Conservation (phyloP, 164 flowering plant genomes). For the Warburgia ugandensis region DNA sequence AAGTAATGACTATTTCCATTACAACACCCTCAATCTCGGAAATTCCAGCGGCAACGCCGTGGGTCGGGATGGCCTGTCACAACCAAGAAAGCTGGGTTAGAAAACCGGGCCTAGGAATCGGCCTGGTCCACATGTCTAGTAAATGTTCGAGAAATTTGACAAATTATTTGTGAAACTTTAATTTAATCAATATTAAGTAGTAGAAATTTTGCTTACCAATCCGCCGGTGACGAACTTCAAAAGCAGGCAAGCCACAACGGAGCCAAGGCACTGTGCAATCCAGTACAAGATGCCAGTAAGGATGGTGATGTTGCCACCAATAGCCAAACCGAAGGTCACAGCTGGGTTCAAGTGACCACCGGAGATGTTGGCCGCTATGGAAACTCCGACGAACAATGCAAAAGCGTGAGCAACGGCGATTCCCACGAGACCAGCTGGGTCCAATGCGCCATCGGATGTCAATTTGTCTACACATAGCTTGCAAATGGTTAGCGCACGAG, state of each 20-base stretch:
- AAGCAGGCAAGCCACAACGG: constrained; percentile 65
- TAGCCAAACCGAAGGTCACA: constrained; percentile 68
- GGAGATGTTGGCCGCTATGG: constrained; percentile 70
- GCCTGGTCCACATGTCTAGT: too few species aligned
- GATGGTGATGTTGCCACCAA: constrained; percentile 74
- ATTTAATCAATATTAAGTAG: too few species aligned
- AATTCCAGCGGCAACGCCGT: constrained; percentile 39
- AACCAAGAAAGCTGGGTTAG: too few species aligned
- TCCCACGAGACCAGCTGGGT: constrained; percentile 66
- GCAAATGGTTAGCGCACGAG: too few species aligned
- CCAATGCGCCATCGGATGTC: constrained; percentile 46
- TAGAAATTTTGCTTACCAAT: too few species aligned
- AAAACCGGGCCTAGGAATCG: too few species aligned
- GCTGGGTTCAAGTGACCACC: constrained; percentile 85
- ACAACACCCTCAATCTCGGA: constrained; percentile 32
- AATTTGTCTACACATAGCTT: constrained; percentile 49
- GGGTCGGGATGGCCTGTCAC: constrained; percentile 43
- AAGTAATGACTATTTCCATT: constrained; percentile 56
- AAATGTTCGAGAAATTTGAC: too few species aligned
- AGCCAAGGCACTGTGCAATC: constrained; percentile 65
- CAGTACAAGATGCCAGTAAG: constrained; percentile 63
- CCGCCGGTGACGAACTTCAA: constrained; percentile 48
- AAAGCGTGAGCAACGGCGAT: constrained; percentile 67
- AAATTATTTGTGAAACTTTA: too few species aligned
- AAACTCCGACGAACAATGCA: constrained; percentile 68